Percentiles rank a stretch among this genome's conserved stretches.
These are phyloP conservation scores for Fusarium marasasianum DNA, from an alignment of 2,329 filamentous ascomycete genomes.

Conservation along the genomic window DNA sequence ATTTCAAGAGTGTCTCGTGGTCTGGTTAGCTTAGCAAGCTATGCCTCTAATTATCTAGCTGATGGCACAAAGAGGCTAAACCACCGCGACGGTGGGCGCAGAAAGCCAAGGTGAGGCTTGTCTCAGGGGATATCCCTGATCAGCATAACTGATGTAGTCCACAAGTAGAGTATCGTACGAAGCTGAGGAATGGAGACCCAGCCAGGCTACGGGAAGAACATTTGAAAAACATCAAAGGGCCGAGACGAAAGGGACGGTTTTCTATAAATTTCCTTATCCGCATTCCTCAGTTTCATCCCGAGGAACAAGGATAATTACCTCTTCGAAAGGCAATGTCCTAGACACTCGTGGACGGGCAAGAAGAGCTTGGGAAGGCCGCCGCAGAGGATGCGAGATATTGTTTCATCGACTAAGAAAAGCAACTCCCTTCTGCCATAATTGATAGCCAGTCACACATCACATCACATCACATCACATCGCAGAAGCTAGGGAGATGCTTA, in stretches of 20 bases:
- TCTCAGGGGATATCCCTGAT: slow-evolving; percentile 44
- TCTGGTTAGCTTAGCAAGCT: slow-evolving; percentile 18
- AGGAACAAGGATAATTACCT: not conserved
- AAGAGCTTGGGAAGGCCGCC: slow-evolving; percentile 5
- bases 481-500: not conserved
- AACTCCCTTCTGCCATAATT: slow-evolving; percentile 7
- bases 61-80: slow-evolving; percentile 30
- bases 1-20: slow-evolving; percentile 39
- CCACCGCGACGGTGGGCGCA: slow-evolving; percentile 24
- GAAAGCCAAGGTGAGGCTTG: slow-evolving; percentile 36
- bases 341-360: slow-evolving; percentile 1
- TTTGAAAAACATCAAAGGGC: not conserved
- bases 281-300: slow-evolving; percentile 20
- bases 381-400: slow-evolving; percentile 19
- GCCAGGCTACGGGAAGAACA: slow-evolving; percentile 8
- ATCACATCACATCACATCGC: not conserved
- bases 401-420: slow-evolving; percentile 24
- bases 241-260: slow-evolving; percentile 6
- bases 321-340: not conserved
- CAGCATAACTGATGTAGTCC: slow-evolving; percentile 3
- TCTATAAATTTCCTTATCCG: slow-evolving; percentile 15
- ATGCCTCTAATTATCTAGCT: slow-evolving; percentile 28
- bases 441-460: not conserved
- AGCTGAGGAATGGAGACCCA: slow-evolving; percentile 40
- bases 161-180: slow-evolving; percentile 12